These are phyloP conservation scores for Helminthosporium solani DNA, from an alignment of 2,329 filamentous ascomycete genomes.

Conservation along the genomic window DNA sequence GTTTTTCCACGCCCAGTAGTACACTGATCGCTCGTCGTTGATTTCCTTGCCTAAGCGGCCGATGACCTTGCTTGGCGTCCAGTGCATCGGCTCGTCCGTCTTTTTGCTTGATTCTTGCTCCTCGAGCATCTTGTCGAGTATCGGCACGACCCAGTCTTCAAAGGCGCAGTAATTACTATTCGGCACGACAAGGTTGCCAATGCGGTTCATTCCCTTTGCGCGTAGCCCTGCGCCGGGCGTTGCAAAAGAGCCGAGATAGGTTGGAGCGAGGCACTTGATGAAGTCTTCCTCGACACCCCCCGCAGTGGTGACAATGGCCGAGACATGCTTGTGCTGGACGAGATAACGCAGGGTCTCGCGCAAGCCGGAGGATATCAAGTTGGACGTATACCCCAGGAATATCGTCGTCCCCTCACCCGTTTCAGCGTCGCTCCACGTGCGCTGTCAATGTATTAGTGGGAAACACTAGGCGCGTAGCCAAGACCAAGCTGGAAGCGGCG, in stretches of 20 bases:
- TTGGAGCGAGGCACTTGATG: constrained; percentile 95
- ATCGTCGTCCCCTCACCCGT: constrained; percentile 82
- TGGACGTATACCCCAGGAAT: constrained; percentile 96
- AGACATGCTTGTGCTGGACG: constrained; percentile 88
- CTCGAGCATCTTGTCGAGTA: constrained; percentile 88
- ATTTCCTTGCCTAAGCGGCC: constrained; percentile 89
- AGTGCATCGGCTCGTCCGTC: constrained; percentile 69
- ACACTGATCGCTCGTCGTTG: constrained; percentile 85
- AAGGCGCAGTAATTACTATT: constrained; percentile 98
- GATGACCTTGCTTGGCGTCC: constrained; percentile 94
- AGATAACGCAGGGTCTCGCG: constrained; percentile 90
- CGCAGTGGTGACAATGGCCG: constrained; percentile 90
- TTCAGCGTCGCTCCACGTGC: constrained; percentile 78
- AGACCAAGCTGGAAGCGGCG: constrained; percentile 17
- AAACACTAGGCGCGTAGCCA: constrained; percentile 22
- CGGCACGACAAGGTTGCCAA: constrained; percentile 92
- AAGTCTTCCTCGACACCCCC: constrained; percentile 96
- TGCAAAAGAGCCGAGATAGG: constrained; percentile 86
- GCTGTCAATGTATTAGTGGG: constrained; percentile 50
- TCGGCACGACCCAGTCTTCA: constrained; percentile 95
- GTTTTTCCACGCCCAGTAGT: constrained; percentile 98
- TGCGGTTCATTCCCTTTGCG: constrained; percentile 85
- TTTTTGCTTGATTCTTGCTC: constrained; percentile 83
- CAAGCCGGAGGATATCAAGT: constrained; percentile 93
- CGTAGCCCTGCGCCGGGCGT: constrained; percentile 76